Evolutionary conservation across 2,329 filamentous ascomycete genomes (phyloP), one percentile per base, ranked within the genome.

Genomic region (Pseudopithomyces chartarum): DNA sequence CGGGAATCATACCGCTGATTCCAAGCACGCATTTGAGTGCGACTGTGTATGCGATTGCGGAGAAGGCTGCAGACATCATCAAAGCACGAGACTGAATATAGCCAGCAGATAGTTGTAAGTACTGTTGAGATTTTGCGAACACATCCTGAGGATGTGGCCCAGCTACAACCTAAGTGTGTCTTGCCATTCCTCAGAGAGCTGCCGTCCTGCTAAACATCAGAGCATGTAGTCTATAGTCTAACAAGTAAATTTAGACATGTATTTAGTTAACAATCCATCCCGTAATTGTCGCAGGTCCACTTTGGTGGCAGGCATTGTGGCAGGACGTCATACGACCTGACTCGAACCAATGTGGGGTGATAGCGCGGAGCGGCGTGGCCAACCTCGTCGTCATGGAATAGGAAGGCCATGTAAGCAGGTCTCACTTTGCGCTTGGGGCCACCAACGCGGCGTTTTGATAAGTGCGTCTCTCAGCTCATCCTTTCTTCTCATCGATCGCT

Each of bases 61-160:
- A 73, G 55, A 73, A 72, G 52, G 70, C 66, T 2, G 70, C 69
- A 1, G 71, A 73, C 55, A 38, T 73, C 2, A 71, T 74, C 40
- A 73, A 73, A 48, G 50, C 19, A 1, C 6, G 46, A 22, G 46
- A 20, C 1, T 49, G 33, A 49, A 8, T 20, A 34, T 2, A 10
- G 19, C 2, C 7, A 10, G n/a, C 17, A 10, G 13, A n/a, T 17
- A 17, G 2, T 10, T 10, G 38, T 6, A 10, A 19, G 11, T 40
- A 40, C 6, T 17, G 38, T 40, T 38, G n/a, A n/a, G 2, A 10
- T 40, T 6, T 15, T 17, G 11, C 6, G 11, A 36, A 13, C 34
- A 13, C 5, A 11, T 13, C 34, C 8, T 29, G 26, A 5, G 26
- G n/a, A n/a, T 29, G 26, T 29, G 8, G 26, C 26, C 26, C 8